Evolutionary conservation across 1,139 yeast species (phyloP).

Genomic region (Pneumocystis canis): DNA sequence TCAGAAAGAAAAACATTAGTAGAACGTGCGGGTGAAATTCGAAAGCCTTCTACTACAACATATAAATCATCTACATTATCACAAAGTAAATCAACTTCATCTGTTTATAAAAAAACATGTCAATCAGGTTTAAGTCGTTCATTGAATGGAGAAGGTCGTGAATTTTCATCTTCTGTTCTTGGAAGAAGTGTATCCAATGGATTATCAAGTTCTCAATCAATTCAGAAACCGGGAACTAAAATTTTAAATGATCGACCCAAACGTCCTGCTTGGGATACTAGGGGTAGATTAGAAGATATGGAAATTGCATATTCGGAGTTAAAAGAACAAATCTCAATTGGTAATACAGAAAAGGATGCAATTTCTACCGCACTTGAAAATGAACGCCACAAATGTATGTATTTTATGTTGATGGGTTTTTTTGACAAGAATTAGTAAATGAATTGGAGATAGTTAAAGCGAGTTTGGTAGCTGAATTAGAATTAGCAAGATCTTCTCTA

Average conservation of each 20-base stretch:
- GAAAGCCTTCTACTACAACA: background rate
- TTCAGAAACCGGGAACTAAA: background rate
- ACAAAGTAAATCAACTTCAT: background rate
- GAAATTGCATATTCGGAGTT: conserved; percentile 12
- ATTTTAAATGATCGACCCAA: background rate
- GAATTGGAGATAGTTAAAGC: background rate
- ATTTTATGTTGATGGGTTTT: background rate
- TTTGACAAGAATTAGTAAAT: background rate
- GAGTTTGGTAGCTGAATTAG: background rate
- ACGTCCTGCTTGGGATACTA: conserved; percentile 15
- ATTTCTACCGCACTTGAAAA: background rate
- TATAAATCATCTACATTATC: background rate
- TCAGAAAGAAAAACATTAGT: background rate
- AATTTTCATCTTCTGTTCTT: background rate
- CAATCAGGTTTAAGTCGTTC: background rate
- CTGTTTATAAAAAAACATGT: background rate
- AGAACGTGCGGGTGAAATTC: background rate
- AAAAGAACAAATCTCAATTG: conserved; percentile 4
- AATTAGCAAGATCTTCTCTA: background rate
- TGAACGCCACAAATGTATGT: conserved; percentile 1
- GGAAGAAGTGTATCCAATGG: background rate
- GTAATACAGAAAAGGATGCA: background rate
- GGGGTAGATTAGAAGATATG: conserved; percentile 16
- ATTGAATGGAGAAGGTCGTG: background rate
- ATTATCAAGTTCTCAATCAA: background rate